Percentiles rank a stretch among this genome's conserved stretches.
Evolutionary conservation across 495 filamentous ascomycete species (phyloP).

Genomic region (Letharia lupina): DNA sequence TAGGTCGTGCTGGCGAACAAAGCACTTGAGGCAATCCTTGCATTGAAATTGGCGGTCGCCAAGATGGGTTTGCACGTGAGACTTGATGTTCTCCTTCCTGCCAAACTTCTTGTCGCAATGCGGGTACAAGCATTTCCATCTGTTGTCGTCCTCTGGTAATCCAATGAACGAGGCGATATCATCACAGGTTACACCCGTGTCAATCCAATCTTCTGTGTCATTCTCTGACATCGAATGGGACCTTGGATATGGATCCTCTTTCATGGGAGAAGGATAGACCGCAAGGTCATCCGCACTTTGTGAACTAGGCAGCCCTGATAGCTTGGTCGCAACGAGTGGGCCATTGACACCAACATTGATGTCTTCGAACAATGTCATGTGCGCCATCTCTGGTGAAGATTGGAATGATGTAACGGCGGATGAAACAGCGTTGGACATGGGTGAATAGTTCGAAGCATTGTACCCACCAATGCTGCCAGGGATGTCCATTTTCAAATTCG

Average conservation of each 20-base stretch:
- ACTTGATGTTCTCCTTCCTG: constrained; percentile 94
- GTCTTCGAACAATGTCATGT: constrained; percentile 35
- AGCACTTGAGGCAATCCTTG: constrained; percentile 81
- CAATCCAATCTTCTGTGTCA: constrained; percentile 44
- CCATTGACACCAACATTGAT: constrained; percentile 9
- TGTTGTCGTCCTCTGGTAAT: constrained; percentile 56
- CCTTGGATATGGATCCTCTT: constrained; percentile 32
- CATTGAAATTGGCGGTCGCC: constrained; percentile 91
- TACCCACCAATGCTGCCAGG: constrained; percentile 42
- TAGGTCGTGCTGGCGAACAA: constrained; percentile 92
- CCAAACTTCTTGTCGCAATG: constrained; percentile 80
- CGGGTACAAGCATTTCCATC: constrained; percentile 79
- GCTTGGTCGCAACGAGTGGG: constrained; percentile 5
- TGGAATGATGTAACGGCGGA: constrained; percentile 40
- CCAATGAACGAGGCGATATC: constrained; percentile 82
- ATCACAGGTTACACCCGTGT: constrained; percentile 76
- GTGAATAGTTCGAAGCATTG: constrained; percentile 36
- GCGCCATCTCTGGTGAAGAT: constrained; percentile 39
- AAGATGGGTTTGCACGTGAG: constrained; percentile 94
- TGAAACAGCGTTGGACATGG: constrained; percentile 33
- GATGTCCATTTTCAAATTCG: constrained; percentile 43
- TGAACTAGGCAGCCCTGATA: constrained; percentile 13
- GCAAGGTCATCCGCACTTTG: constrained; percentile 10
- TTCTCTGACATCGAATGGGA: constrained; percentile 38
- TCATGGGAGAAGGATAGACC: constrained; percentile 28